These are phyloP conservation scores for Prunus kanzakura DNA, from an alignment of 306 rosid species.

Conservation along the genomic window DNA sequence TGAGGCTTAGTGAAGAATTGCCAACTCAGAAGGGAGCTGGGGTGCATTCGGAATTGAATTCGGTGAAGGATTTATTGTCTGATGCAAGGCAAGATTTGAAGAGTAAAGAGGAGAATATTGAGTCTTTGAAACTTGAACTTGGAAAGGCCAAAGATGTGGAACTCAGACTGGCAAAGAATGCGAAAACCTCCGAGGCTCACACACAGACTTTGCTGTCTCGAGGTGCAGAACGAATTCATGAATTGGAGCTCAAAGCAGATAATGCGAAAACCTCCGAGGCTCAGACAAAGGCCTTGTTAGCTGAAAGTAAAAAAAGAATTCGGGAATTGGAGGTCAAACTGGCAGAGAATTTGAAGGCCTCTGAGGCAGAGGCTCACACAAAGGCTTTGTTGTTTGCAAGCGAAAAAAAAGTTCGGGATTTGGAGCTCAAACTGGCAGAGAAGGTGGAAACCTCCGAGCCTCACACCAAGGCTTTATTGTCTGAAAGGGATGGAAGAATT, in stretches of 20 bases:
- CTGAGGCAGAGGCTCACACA: constrained; percentile 33
- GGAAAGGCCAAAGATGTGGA: constrained; percentile 29
- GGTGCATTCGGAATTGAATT: constrained; percentile 19
- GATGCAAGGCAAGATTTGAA: constrained; percentile 12
- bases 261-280: background rate
- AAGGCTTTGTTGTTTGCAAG: constrained; percentile 24
- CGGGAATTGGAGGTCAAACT: constrained; percentile 6
- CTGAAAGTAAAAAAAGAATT: background rate
- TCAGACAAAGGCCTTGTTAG: background rate
- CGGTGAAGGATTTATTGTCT: constrained; percentile 8
- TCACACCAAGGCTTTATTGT: constrained; percentile 14
- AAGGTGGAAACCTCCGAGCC: background rate
- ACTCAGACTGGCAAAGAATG: constrained; percentile 24
- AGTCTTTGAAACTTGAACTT: constrained; percentile 32
- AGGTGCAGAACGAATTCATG: constrained; percentile 29
- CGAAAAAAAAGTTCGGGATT: constrained; percentile 33
- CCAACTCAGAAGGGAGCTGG: constrained; percentile 15
- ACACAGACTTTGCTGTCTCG: constrained; percentile 23
- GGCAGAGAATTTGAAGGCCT: background rate
- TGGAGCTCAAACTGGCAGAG: constrained; percentile 30
- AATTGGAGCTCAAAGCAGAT: constrained; percentile 43
- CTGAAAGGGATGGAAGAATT: constrained; percentile 24
- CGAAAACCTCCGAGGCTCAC: constrained; percentile 26
- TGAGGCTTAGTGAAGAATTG: constrained; percentile 24
- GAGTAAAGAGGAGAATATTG: constrained; percentile 17